These are phyloP conservation scores for Colletotrichum simmondsii DNA, from an alignment of 2,329 filamentous ascomycete species.

Conservation along the genomic window DNA sequence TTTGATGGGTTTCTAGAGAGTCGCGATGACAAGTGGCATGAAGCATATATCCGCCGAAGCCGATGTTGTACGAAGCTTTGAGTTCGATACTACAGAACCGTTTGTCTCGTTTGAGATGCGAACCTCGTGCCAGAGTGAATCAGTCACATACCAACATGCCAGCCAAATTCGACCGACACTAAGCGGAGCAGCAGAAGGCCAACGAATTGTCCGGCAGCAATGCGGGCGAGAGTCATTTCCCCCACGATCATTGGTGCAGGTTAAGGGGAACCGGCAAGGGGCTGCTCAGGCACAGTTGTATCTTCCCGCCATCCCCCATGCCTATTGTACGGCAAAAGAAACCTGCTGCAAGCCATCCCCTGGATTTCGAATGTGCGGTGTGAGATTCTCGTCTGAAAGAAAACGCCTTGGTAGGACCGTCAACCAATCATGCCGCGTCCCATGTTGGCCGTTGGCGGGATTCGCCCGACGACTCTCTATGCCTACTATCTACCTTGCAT, in stretches of 20 bases:
- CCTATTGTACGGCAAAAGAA: conserved; percentile 27
- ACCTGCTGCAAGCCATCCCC: conserved; percentile 28
- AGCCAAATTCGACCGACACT: conserved; percentile 8
- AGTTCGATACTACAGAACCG: neutral
- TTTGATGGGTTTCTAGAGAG: neutral
- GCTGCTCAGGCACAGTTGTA: conserved; percentile 27
- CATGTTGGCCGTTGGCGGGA: conserved; percentile 26
- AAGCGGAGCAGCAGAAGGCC: neutral
- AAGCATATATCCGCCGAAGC: conserved; percentile 21
- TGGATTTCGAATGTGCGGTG: conserved; percentile 32
- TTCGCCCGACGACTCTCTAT: conserved; percentile 18
- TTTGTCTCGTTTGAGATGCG: conserved; percentile 29
- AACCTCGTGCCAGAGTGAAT: conserved; percentile 34
- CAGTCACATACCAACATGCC: conserved; percentile 1
- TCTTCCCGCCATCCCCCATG: conserved; percentile 29
- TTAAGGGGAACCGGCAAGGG: conserved; percentile 17
- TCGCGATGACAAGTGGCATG: conserved; percentile 10
- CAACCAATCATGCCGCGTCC: conserved; percentile 13
- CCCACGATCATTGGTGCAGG: conserved; percentile 20
- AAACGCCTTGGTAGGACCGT: conserved; percentile 8
- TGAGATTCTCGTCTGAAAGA: conserved; percentile 30
- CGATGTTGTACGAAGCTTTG: conserved; percentile 17
- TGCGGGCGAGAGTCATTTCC: conserved; percentile 13
- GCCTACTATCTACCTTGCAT: conserved; percentile 30
- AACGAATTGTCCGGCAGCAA: conserved; percentile 10